A percentile compares a stretch with the other conserved stretches of the same genome.
phyloP scores from a whole-genome alignment of 2,329 filamentous ascomycete species.

The Aspergillus viridinutans region DNA sequence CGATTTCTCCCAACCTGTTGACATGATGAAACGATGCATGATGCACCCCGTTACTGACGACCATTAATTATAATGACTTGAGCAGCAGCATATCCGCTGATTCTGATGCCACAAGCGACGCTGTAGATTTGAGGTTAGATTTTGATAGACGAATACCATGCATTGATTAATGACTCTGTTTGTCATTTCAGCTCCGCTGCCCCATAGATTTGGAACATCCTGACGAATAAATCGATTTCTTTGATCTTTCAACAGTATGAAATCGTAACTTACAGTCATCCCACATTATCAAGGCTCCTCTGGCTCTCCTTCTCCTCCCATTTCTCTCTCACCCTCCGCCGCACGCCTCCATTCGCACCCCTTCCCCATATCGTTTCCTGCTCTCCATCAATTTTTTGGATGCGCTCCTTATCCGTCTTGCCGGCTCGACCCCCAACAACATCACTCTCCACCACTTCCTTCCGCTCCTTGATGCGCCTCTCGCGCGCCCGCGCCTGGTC shows the following conservation, averaged over 20 bases:
- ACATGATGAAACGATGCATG: not conserved
- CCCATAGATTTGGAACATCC: not conserved
- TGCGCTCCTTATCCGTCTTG: not conserved
- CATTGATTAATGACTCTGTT: constrained; percentile 1
- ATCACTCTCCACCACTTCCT: constrained; percentile 28
- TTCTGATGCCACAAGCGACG: constrained; percentile 8
- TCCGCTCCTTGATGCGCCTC: constrained; percentile 36
- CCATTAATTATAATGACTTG: constrained; percentile 12
- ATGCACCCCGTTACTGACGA: constrained; percentile 7
- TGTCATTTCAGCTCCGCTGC: not conserved
- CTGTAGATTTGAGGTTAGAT: constrained; percentile 9
- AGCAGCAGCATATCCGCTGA: constrained; percentile 10
- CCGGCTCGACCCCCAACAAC: constrained; percentile 8
- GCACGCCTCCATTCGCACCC: constrained; percentile 37
- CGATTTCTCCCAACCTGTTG: not conserved
- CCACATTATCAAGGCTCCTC: constrained; percentile 8
- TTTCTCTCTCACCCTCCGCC: constrained; percentile 37
- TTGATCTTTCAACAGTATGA: constrained; percentile 5
- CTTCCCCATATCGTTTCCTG: constrained; percentile 40
- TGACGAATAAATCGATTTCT: not conserved
- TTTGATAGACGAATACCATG: constrained; percentile 6
- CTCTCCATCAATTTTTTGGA: constrained; percentile 7
- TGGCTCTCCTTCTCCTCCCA: constrained; percentile 27
- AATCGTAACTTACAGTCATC: constrained; percentile 4
- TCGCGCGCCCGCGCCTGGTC: constrained; percentile 37